Conservation (phyloP, 306 rosid genomes). For the Oemleria cerasiformis region DNA sequence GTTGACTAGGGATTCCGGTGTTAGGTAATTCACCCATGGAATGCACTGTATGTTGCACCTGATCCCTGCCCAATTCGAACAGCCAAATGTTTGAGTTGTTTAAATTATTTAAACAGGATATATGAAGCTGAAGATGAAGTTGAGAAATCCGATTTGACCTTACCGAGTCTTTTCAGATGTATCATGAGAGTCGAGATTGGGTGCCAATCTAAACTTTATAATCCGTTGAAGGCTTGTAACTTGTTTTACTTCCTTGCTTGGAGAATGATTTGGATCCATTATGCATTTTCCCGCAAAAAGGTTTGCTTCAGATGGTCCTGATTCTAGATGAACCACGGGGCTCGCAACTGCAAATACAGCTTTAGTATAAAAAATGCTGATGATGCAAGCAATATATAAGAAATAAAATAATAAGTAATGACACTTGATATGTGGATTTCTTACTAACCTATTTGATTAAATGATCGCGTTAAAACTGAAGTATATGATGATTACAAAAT, state of each 20-base stretch:
- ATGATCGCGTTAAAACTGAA: neutral
- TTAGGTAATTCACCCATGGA: neutral
- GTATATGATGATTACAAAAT: neutral
- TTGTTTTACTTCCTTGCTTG: conserved; percentile 60
- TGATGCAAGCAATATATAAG: neutral
- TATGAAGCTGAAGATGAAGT: neutral
- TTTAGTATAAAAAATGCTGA: neutral
- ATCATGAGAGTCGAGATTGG: conserved; percentile 39
- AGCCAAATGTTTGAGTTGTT: neutral
- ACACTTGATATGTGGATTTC: neutral
- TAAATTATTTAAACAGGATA: too few relatives aligned
- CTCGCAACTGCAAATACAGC: conserved; percentile 39
- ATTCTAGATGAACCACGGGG: conserved; percentile 61
- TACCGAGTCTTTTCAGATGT: conserved; percentile 27
- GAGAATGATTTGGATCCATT: conserved; percentile 53
- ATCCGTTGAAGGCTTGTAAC: conserved; percentile 51
- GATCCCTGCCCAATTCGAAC: neutral
- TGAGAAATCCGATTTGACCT: neutral
- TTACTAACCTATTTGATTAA: neutral
- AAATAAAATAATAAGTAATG: neutral
- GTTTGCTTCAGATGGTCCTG: conserved; percentile 63
- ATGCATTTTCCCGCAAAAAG: conserved; percentile 51
- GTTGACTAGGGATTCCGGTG: neutral
- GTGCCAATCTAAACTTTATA: conserved; percentile 59
- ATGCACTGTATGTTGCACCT: neutral